A percentile compares a stretch with the other conserved stretches of the same genome.
Conservation (phyloP, 2,329 filamentous ascomycete genomes). For the Penicillium janthinellum region DNA sequence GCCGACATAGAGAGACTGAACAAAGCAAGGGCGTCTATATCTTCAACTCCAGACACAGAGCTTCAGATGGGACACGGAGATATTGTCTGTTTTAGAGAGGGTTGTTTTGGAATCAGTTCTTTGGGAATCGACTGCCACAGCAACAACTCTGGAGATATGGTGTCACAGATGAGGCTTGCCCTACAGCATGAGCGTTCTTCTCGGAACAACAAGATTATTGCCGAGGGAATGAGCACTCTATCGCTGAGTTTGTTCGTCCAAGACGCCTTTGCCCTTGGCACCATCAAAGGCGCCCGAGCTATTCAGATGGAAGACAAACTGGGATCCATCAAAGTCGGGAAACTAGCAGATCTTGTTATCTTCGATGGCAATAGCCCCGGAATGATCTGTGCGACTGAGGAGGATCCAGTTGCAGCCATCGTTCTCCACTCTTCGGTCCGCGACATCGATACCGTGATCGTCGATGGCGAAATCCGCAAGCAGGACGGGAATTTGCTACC, state of each 20-base stretch:
- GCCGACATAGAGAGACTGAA: constrained; percentile 24
- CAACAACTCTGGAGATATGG: constrained; percentile 31
- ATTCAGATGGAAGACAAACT: constrained; percentile 30
- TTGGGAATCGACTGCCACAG: constrained; percentile 38
- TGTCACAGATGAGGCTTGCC: constrained; percentile 30
- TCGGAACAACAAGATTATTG: constrained; percentile 17
- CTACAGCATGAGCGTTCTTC: constrained; percentile 28
- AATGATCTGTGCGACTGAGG: constrained; percentile 31
- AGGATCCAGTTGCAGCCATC: constrained; percentile 33
- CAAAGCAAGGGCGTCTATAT: constrained; percentile 22
- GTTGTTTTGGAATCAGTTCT: constrained; percentile 17
- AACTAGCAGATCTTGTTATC: constrained; percentile 34
- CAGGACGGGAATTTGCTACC: constrained; percentile 10
- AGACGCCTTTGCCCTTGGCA: constrained; percentile 32
- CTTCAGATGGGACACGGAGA: constrained; percentile 35
- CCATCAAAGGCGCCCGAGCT: constrained; percentile 34
- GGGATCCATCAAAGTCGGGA: constrained; percentile 32
- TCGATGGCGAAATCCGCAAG: constrained; percentile 31
- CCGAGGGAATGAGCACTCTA: constrained; percentile 7
- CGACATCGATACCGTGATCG: constrained; percentile 30
- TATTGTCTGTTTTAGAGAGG: constrained; percentile 27
- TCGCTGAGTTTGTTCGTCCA: constrained; percentile 22
- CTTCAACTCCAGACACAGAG: constrained; percentile 34
- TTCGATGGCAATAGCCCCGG: constrained; percentile 30
- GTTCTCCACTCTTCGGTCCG: constrained; percentile 30